Base-by-base conservation (phyloP, 192 early-diverging fungal genomes). In the Coemansia sp. region DNA sequence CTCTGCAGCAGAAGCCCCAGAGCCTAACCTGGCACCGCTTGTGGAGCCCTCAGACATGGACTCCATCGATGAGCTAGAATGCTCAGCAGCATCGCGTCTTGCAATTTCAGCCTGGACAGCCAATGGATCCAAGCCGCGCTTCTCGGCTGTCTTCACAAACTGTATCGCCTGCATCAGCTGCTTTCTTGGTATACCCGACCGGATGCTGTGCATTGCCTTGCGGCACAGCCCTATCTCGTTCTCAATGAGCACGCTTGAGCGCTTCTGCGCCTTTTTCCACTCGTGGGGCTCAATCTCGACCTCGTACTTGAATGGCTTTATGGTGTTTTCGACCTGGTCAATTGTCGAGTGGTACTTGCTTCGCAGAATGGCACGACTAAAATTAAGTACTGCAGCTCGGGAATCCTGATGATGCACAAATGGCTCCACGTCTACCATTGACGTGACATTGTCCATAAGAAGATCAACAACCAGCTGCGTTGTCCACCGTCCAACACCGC, bases 281-380 rank as follows among this genome's bases (percentile, higher is more conserved):
- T 99, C 97, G 59, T 88, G 84, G 26, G 94, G 92, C 19, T 91
- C 89, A 42, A 91, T 88, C 71, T 99, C 97, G 11, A 98, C 92
- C 81, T 99, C 97, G 67, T 94, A 96, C 84, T 99, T 99, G 86
- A 93, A 96, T 15, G 96, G 97, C 79, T 99, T 99, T 79, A 99
- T 95, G 3, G 95, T 97, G 84, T 98, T 99, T 67, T 99, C 97
- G 9, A 99, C 97, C 81, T 98, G 96, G 72, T 98, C 97, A 10
- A 95, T 89, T 7, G 96, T 92, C 5, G 92, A 85, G 43, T 93
- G 89, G 84, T 93, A 95, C 60, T 96, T 95, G 63, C 77, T 85
- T 26, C 93, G 88, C 65, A 99, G 65, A 53, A 98, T 91, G 44
- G 94, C 94, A 56, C 89, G 89, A 42, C 89, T 92, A 69, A 97